Evolutionary conservation across 106 monocot genomes (phyloP).

Genomic region (Iris macrosiphon): DNA sequence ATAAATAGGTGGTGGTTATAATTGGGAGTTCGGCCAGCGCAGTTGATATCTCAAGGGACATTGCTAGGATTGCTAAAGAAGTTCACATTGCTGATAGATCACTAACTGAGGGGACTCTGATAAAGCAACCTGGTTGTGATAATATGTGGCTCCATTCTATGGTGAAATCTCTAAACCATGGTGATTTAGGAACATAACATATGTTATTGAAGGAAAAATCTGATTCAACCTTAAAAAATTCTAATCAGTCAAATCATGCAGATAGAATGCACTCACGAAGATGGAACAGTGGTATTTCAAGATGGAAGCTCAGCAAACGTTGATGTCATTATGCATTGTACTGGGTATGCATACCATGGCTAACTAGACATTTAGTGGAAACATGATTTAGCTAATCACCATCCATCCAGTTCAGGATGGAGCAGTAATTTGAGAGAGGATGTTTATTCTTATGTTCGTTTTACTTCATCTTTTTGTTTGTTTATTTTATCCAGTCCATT

Average conservation of each 20-base stretch:
- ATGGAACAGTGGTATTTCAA: constrained; percentile 40
- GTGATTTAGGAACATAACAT: constrained; percentile 13
- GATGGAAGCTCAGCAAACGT: constrained; percentile 38
- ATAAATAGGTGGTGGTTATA: constrained; percentile 68
- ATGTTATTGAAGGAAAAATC: background rate
- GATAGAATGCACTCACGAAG: constrained; percentile 44
- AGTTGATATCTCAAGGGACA: constrained; percentile 81
- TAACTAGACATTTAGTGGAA: no score
- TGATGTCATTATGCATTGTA: constrained; percentile 95
- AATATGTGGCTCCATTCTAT: constrained; percentile 89
- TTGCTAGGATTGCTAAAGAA: constrained; percentile 68
- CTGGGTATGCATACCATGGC: constrained; percentile 61
- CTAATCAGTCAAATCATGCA: constrained; percentile 14
- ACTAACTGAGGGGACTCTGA: constrained; percentile 13
- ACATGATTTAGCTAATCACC: no score
- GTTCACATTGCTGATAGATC: constrained; percentile 79
- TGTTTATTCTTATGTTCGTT: background rate
- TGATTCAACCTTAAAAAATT: background rate
- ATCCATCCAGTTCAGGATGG: no score
- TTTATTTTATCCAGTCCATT: no score
- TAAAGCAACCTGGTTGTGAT: constrained; percentile 53
- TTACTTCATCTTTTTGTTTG: no score
- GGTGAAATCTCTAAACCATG: constrained; percentile 52
- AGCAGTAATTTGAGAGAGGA: no score
- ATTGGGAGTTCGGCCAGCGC: constrained; percentile 88